These are phyloP conservation scores for Hericium rajendrae DNA, from an alignment of 768 basidiomycete genomes.

Conservation along the genomic window DNA sequence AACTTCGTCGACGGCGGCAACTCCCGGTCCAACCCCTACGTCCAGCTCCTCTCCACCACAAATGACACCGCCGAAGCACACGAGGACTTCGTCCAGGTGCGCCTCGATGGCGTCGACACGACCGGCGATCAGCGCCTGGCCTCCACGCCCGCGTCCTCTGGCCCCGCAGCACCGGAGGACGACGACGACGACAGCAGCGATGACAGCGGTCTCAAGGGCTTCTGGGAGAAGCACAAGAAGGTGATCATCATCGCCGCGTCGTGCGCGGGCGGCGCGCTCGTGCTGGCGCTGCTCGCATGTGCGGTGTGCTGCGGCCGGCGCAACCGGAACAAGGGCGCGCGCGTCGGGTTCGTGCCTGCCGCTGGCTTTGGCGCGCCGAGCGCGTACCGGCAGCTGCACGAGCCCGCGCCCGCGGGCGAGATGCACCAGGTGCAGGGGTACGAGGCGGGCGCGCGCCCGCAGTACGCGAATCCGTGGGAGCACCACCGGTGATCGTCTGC, in stretches of 20 bases:
- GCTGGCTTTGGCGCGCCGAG: not conserved
- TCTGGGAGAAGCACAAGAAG: slow-evolving; percentile 33
- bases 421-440: not conserved
- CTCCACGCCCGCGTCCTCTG: slow-evolving; percentile 48
- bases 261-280: slow-evolving; percentile 51
- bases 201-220: not conserved
- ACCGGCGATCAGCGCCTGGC: slow-evolving; percentile 25
- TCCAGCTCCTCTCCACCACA: slow-evolving; percentile 55
- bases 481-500: not conserved
- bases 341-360: not conserved
- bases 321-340: slow-evolving; percentile 20
- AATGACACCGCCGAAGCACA: slow-evolving; percentile 30
- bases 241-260: slow-evolving; percentile 62
- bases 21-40: slow-evolving; percentile 37
- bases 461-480: not conserved
- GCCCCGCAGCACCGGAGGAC: slow-evolving; percentile 57
- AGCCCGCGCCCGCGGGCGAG: slow-evolving; percentile 6
- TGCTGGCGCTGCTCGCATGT: slow-evolving; percentile 40
- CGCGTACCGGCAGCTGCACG: slow-evolving; percentile 3
- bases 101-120: not conserved
- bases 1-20: slow-evolving; percentile 40
- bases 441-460: not conserved
- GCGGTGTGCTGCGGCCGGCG: slow-evolving; percentile 30
- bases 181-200: slow-evolving; percentile 53
- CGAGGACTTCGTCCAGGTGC: slow-evolving; percentile 4